Percentiles rank a stretch among this genome's conserved stretches.
phyloP scores from a whole-genome alignment of 169 alveolate genomes.

The Eimeria necatrix region DNA sequence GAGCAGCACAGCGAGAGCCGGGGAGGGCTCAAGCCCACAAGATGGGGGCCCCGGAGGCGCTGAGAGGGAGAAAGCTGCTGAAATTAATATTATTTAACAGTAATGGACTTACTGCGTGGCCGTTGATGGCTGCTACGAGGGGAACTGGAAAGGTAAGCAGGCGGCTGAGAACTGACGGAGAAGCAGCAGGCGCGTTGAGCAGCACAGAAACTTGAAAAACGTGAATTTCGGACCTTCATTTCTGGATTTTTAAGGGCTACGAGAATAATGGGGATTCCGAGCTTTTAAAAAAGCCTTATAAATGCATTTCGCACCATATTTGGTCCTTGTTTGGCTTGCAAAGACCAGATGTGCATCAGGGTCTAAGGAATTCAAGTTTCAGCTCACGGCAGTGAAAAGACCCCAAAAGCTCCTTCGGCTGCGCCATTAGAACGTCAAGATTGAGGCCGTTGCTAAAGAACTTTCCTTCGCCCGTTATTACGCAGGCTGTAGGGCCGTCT shows the following conservation, averaged over 20 bases:
- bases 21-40: not conserved
- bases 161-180: slow-evolving; percentile 70
- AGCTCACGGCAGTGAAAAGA: slow-evolving; percentile 70
- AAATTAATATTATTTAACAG: no score
- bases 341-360: no score
- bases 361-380: not conserved
- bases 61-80: not conserved
- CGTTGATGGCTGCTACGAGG: slow-evolving; percentile 81
- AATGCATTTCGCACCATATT: no score
- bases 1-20: not conserved
- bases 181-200: not conserved
- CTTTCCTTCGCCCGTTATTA: slow-evolving; percentile 74
- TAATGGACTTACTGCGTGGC: slow-evolving; percentile 79
- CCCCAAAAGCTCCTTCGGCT: slow-evolving; percentile 50
- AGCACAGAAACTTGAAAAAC: no score
- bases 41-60: not conserved
- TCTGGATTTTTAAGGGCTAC: no score
- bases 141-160: slow-evolving; percentile 78
- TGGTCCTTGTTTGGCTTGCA: not conserved
- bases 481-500: slow-evolving; percentile 81
- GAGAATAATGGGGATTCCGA: no score
- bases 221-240: no score
- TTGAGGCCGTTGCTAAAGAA: slow-evolving; percentile 78
- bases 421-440: slow-evolving; percentile 9
- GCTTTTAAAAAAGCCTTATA: no score